Conservation (phyloP, 2,329 filamentous ascomycete species). For the Aspergillus alliaceus region DNA sequence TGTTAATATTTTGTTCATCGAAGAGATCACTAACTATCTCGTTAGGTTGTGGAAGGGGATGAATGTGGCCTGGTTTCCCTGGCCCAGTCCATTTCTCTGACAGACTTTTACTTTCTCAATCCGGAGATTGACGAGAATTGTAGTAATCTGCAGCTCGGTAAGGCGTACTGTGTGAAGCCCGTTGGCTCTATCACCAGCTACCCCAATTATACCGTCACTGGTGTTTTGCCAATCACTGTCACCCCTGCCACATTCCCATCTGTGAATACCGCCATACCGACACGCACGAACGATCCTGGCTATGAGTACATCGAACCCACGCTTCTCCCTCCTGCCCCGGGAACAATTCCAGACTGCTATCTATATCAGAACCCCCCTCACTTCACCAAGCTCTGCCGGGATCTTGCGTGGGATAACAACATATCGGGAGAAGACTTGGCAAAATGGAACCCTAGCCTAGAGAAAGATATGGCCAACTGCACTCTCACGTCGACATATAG, state of each 20-base stretch:
- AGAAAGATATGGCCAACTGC: slow-evolving; percentile 5
- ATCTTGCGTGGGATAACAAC: slow-evolving; percentile 3
- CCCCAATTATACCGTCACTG: slow-evolving; percentile 5
- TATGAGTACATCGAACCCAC: background rate
- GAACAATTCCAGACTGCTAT: slow-evolving; percentile 1
- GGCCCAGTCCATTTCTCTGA: slow-evolving; percentile 5
- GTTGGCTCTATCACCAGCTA: slow-evolving; percentile 15
- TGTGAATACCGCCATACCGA: slow-evolving; percentile 5
- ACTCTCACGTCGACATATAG: slow-evolving; percentile 4
- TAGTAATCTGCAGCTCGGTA: slow-evolving; percentile 18
- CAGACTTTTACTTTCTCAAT: slow-evolving; percentile 17
- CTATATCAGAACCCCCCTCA: slow-evolving; percentile 5
- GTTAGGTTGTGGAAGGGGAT: slow-evolving; percentile 6
- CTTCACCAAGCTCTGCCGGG: slow-evolving; percentile 9
- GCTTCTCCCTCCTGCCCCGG: slow-evolving; percentile 3
- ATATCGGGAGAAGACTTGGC: slow-evolving; percentile 4
- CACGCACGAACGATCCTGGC: background rate
- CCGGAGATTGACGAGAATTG: slow-evolving; percentile 18
- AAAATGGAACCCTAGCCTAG: slow-evolving; percentile 19
- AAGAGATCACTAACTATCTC: too few species aligned
- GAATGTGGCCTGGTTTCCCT: slow-evolving; percentile 5
- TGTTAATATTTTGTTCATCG: background rate
- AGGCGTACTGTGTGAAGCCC: slow-evolving; percentile 20
- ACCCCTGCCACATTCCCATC: slow-evolving; percentile 4
- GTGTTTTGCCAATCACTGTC: background rate